Conservation (phyloP, 2,329 filamentous ascomycete species). For the Claviceps arundinis region DNA sequence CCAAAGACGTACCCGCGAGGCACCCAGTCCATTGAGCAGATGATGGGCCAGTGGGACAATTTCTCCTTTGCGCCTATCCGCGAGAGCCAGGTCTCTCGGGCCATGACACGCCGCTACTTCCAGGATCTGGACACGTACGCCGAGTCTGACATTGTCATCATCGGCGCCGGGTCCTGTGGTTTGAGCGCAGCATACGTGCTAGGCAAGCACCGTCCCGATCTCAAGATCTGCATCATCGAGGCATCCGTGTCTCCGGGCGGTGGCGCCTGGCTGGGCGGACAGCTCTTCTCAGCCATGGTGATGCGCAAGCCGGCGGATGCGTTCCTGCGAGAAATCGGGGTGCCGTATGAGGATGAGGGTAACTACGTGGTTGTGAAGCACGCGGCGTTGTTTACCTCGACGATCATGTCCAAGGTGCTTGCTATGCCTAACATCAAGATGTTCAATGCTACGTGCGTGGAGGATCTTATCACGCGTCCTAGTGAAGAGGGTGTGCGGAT, state of each 20-base stretch:
- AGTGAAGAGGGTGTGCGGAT: slow-evolving; percentile 48
- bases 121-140: slow-evolving; percentile 76
- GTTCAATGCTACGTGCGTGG: slow-evolving; percentile 87
- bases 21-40: slow-evolving; percentile 42
- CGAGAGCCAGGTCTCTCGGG: slow-evolving; percentile 81
- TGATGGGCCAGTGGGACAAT: slow-evolving; percentile 65
- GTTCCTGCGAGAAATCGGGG: slow-evolving; percentile 68
- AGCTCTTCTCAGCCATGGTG: slow-evolving; percentile 91
- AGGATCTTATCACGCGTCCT: slow-evolving; percentile 79
- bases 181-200: slow-evolving; percentile 75
- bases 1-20: slow-evolving; percentile 12
- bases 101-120: slow-evolving; percentile 92
- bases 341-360: slow-evolving; percentile 79
- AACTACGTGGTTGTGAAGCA: slow-evolving; percentile 89
- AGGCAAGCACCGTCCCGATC: slow-evolving; percentile 69
- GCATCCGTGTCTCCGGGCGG: slow-evolving; percentile 77
- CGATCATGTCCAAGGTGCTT: slow-evolving; percentile 70
- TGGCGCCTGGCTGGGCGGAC: slow-evolving; percentile 84
- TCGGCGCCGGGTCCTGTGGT: slow-evolving; percentile 81
- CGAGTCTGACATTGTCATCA: slow-evolving; percentile 87
- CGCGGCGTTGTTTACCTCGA: slow-evolving; percentile 82
- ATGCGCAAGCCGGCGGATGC: slow-evolving; percentile 85
- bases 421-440: slow-evolving; percentile 85
- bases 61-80: slow-evolving; percentile 81
- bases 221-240: slow-evolving; percentile 86